Conservation (phyloP, 768 basidiomycete species). For the Gloeopeniophorella convolvens region DNA sequence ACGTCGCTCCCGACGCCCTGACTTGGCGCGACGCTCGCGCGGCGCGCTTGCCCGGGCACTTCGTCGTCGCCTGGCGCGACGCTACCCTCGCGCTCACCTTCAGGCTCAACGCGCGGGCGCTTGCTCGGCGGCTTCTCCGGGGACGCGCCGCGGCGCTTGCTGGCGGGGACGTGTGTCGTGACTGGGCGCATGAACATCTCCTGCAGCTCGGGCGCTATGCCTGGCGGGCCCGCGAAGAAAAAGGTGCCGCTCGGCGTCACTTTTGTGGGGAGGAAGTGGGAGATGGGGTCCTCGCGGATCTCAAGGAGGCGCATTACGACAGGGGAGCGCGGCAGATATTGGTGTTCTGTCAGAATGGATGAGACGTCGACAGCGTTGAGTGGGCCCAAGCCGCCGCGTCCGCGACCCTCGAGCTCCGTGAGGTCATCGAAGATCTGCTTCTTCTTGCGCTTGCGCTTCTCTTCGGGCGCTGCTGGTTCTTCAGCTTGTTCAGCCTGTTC, state of each 20-base stretch:
- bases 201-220: conserved; percentile 72
- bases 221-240: conserved; percentile 82
- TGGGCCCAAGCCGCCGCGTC: conserved; percentile 43
- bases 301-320: conserved; percentile 81
- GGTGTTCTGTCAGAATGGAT: conserved; percentile 71
- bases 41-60: conserved; percentile 66
- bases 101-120: conserved; percentile 49
- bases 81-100: conserved; percentile 34
- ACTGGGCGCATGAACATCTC: conserved; percentile 81
- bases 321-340: conserved; percentile 79
- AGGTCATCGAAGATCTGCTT: conserved; percentile 89
- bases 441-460: conserved; percentile 55
- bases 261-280: conserved; percentile 81
- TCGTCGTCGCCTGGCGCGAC: conserved; percentile 34
- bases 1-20: conserved; percentile 49
- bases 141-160: conserved; percentile 55
- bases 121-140: conserved; percentile 50
- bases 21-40: conserved; percentile 57
- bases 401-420: conserved; percentile 72
- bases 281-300: conserved; percentile 76
- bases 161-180: conserved; percentile 33
- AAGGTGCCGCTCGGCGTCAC: conserved; percentile 64
- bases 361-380: conserved; percentile 53
- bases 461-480: conserved; percentile 20
- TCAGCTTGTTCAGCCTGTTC: conserved; percentile 34